Evolutionary conservation across 345 rosid genomes (phyloP).

Genomic region (Sapria himalayana): DNA sequence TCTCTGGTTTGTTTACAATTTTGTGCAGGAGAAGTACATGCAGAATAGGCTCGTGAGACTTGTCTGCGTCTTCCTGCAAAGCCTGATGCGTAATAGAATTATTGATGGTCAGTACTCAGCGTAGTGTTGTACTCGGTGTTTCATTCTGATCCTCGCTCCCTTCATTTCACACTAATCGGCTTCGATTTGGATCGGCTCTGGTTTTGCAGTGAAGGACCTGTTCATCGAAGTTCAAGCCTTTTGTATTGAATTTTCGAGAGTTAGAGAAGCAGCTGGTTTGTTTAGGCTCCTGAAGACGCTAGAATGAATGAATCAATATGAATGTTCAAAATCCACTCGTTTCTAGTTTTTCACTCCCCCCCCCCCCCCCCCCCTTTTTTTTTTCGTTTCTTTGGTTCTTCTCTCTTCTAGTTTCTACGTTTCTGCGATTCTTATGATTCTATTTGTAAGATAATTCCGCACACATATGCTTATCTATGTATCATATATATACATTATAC

Average conservation of each 20-base stretch:
- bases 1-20: conserved; percentile 6
- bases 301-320: conserved; percentile 29
- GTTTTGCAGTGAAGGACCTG: conserved; percentile 67
- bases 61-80: conserved; percentile 92
- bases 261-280: conserved; percentile 71
- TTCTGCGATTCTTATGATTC: no score
- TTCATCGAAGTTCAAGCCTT: conserved; percentile 95
- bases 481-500: no score
- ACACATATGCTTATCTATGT: no score
- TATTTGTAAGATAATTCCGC: no score
- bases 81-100: conserved; percentile 71
- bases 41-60: conserved; percentile 98
- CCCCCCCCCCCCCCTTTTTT: no score
- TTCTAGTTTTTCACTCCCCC: no score
- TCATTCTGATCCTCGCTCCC: no score
- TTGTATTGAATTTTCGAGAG: conserved; percentile 85
- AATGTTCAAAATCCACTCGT: no score
- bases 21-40: conserved; percentile 88
- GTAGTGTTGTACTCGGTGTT: no score
- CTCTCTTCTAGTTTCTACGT: no score
- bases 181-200: conserved; percentile 1
- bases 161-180: not conserved
- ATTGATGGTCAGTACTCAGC: conserved; percentile 56
- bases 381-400: no score
- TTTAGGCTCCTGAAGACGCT: conserved; percentile 66